phyloP scores from a whole-genome alignment of 106 monocot genomes.

The Dactylorhiza incarnata region DNA sequence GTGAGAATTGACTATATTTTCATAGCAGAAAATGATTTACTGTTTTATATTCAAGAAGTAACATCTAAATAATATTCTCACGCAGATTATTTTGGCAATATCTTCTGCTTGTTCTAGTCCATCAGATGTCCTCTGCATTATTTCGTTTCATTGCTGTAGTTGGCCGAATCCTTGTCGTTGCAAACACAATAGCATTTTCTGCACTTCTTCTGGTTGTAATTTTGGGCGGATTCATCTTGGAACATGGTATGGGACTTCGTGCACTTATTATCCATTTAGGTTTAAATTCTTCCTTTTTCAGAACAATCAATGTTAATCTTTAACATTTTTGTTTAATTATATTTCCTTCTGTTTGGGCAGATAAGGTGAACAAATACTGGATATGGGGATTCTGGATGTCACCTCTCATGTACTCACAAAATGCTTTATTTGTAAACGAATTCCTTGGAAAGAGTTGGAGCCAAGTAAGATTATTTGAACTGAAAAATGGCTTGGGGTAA shows the following conservation, averaged over 20 bases:
- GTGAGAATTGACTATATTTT: constrained; percentile 5
- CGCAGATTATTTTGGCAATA: constrained; percentile 31
- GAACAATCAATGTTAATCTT: not conserved
- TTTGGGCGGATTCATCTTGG: constrained; percentile 23
- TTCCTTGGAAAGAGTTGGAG: constrained; percentile 28
- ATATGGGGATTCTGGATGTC: constrained; percentile 41
- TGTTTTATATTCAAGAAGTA: not conserved
- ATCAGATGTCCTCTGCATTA: constrained; percentile 41
- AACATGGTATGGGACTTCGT: constrained; percentile 3
- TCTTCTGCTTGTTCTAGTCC: constrained; percentile 27
- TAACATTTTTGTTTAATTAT: not conserved
- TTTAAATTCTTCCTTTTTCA: not conserved
- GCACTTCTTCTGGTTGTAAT: constrained; percentile 14
- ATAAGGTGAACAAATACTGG: constrained; percentile 28
- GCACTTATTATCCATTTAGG: not conserved
- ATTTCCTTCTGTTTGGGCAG: constrained; percentile 3
- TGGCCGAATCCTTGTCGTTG: constrained; percentile 25
- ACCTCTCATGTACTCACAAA: constrained; percentile 33
- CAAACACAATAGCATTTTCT: constrained; percentile 27
- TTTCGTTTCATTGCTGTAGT: constrained; percentile 33
- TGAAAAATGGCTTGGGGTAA: too few relatives aligned
- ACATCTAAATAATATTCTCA: not conserved
- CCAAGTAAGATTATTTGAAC: constrained; percentile 11
- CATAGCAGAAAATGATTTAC: not conserved
- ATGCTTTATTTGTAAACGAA: constrained; percentile 29